Evolutionary conservation across 345 rosid species (phyloP).

Genomic region (Sonneratia alba): DNA sequence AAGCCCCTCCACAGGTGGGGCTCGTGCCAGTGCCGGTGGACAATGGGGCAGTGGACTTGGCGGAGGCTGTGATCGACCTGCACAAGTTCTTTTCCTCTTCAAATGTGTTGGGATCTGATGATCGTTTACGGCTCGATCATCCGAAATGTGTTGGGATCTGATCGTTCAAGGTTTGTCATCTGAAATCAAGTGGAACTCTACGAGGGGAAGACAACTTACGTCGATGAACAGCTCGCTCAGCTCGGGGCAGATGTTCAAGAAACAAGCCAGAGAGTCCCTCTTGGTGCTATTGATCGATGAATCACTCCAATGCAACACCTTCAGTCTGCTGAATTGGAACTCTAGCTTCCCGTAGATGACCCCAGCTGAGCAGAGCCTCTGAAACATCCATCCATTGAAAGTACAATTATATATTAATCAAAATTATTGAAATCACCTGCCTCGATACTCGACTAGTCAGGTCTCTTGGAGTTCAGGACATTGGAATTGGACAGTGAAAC

Average conservation of each 20-base stretch:
- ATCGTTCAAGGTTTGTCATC: neutral
- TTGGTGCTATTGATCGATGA: constrained; percentile 4
- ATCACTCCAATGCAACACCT: constrained; percentile 13
- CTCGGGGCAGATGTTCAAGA: constrained; percentile 12
- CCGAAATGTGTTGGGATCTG: neutral
- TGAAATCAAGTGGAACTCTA: neutral
- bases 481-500: too few species aligned
- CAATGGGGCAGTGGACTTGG: neutral
- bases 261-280: constrained; percentile 15
- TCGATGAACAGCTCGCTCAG: neutral
- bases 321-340: constrained; percentile 11
- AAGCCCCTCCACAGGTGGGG: constrained; percentile 18
- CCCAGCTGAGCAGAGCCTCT: constrained; percentile 17
- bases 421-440: too few species aligned
- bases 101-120: too few species aligned
- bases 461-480: too few species aligned
- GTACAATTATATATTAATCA: too few species aligned
- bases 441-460: too few species aligned
- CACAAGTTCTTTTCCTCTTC: neutral
- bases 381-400: neutral
- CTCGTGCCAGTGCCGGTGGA: constrained; percentile 16
- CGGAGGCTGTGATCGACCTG: constrained; percentile 6
- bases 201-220: neutral
- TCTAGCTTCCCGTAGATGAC: constrained; percentile 12
- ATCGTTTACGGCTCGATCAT: neutral